Percentiles rank a stretch among this genome's conserved stretches.
Conservation (phyloP, 208 protist genomes). For the Leishmania mexicana region DNA sequence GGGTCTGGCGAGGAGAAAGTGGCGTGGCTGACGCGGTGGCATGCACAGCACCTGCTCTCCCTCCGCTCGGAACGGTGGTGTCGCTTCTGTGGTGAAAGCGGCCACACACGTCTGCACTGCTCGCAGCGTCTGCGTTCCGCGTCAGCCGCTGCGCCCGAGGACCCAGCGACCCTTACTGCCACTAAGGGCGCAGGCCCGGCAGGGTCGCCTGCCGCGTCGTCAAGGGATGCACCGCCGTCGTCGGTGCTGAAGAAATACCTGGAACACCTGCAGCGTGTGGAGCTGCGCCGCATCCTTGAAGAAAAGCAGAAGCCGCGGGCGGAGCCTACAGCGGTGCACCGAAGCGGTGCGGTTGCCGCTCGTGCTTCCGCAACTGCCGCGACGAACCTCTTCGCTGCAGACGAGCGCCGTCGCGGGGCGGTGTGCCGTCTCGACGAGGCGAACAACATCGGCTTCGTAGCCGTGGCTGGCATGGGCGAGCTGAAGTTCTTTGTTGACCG, state of each 20-base stretch:
- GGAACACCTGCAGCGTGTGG: conserved; percentile 71
- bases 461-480: conserved; percentile 67
- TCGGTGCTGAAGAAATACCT: conserved; percentile 50
- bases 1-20: conserved; percentile 30
- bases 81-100: conserved; percentile 54
- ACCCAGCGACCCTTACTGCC: background rate
- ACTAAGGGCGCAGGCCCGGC: background rate
- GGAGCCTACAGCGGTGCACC: conserved; percentile 11
- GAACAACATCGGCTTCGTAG: conserved; percentile 79
- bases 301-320: conserved; percentile 58
- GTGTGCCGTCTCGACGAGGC: conserved; percentile 72
- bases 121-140: conserved; percentile 9
- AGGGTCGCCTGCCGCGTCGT: background rate
- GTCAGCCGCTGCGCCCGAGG: background rate
- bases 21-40: conserved; percentile 45
- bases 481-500: conserved; percentile 87
- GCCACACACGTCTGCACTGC: conserved; percentile 69
- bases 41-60: conserved; percentile 40
- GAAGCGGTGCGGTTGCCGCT: background rate
- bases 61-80: conserved; percentile 67
- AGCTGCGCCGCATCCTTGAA: conserved; percentile 64
- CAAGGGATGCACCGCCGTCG: background rate
- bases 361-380: background rate
- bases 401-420: conserved; percentile 75
- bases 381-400: conserved; percentile 25